phyloP scores from a whole-genome alignment of 257 asterid species.

The Asclepias syriaca region DNA sequence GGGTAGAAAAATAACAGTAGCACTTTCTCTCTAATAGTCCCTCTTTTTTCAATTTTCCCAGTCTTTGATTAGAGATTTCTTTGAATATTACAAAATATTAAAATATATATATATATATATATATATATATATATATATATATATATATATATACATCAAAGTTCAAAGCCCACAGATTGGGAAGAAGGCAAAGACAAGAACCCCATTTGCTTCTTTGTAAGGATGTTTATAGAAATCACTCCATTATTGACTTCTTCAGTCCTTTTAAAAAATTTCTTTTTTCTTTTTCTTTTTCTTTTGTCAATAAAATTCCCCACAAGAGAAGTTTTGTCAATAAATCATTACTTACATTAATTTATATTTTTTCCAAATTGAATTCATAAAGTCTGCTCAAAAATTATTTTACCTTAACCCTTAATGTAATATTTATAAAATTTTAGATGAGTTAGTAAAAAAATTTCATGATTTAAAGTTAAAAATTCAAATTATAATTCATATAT shows the following conservation, averaged over 20 bases:
- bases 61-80: not conserved
- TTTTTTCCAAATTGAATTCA: not conserved
- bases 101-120: not conserved
- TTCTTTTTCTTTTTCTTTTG: not conserved
- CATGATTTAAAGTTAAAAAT: too few relatives aligned
- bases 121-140: too few relatives aligned
- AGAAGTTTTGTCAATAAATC: not conserved
- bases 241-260: slow-evolving; percentile 1
- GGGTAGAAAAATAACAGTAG: slow-evolving; percentile 1
- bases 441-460: too few relatives aligned
- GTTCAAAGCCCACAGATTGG: not conserved
- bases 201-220: not conserved
- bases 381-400: too few relatives aligned
- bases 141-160: not conserved
- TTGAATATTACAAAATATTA: not conserved
- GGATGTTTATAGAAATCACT: not conserved
- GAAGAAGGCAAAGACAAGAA: not conserved
- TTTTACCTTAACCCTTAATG: too few relatives aligned
- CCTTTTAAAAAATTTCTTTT: not conserved
- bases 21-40: too few relatives aligned
- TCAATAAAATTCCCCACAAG: not conserved
- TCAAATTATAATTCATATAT: too few relatives aligned
- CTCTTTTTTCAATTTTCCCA: not conserved
- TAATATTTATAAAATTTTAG: too few relatives aligned
- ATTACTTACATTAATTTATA: not conserved